These are phyloP conservation scores for Linanthus parryae DNA, from an alignment of 148 eudicot species.

Conservation along the genomic window DNA sequence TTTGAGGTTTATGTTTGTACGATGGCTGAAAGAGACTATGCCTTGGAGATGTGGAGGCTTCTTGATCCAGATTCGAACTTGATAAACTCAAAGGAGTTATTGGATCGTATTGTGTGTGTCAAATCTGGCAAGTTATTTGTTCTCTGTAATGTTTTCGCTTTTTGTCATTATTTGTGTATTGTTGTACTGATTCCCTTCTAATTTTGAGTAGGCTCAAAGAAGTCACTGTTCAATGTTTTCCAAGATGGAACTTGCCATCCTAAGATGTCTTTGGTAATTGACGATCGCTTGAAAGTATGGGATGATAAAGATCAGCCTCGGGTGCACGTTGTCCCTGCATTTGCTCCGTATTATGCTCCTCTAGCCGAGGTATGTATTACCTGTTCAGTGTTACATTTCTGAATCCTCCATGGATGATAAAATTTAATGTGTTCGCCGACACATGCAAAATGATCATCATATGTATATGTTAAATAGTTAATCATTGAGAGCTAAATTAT, in stretches of 20 bases:
- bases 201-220: conserved; percentile 51
- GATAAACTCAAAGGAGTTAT: conserved; percentile 61
- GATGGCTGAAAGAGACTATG: conserved; percentile 99
- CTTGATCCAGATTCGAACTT: conserved; percentile 95
- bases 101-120: conserved; percentile 93
- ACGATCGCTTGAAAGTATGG: conserved; percentile 97
- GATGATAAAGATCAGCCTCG: conserved; percentile 97
- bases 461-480: no score
- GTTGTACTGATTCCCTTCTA: conserved; percentile 1
- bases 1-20: conserved; percentile 99
- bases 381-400: conserved; percentile 2
- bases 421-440: no score
- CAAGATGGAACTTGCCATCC: conserved; percentile 90
- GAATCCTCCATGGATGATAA: no score
- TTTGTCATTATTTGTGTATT: not conserved
- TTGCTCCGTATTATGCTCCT: conserved; percentile 99
- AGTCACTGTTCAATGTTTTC: conserved; percentile 90
- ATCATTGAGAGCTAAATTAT: no score
- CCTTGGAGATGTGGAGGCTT: conserved; percentile 99
- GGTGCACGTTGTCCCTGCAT: conserved; percentile 98
- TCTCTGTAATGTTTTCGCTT: not conserved
- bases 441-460: no score
- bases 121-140: conserved; percentile 60
- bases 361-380: conserved; percentile 82
- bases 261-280: conserved; percentile 96